Base-by-base conservation (phyloP, 2,329 filamentous ascomycete species). In the Fusarium austroafricanum region DNA sequence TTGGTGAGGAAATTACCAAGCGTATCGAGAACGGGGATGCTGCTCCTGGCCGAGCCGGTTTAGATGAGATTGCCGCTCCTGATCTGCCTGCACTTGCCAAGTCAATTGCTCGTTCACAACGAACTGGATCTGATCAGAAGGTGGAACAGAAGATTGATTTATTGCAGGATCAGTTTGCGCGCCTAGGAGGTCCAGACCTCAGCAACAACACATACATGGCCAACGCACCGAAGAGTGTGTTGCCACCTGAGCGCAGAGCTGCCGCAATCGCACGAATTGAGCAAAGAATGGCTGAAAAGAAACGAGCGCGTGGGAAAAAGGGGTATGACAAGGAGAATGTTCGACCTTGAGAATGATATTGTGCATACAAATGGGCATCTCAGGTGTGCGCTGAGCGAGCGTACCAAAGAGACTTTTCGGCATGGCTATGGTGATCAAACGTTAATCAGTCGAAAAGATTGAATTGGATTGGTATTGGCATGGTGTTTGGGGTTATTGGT, bases 211-310 rank as follows among this genome's bases (percentile, higher is more conserved):
- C 79, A 28, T 74, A 78, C 51, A 64, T 77, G 28, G 78, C 74
- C 21, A 83, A 82, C 50, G 75, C 78, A 7, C 79, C 82, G 6
- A 82, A 81, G 59, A 80, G 81, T 21, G 77, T 76, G 3, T 71
- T 88, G 14, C 80, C 86, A 10, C 82, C 84, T 5, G 83, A 86
- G 50, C 80, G 87, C 33, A 80, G 81, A 44, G 83, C 84, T 9
- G 86, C 86, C 2, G 86, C 85, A 12, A 79, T 86, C 51, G 86
- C 85, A 40, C 78, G 86, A 10, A 81, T 89, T 15, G 83, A 87
- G 74, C 80, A 83, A 74, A 82, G 84, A 71, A 83, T 82, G 73
- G 81, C 82, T n/a, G 82, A 87, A 74, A 84, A 84, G 73, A 80
- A 78, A 73, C 77, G 76, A 58, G 72, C 75, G 28, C 75, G 76